Conservation (phyloP, 2,329 filamentous ascomycete genomes). For the Penicillium sp. region DNA sequence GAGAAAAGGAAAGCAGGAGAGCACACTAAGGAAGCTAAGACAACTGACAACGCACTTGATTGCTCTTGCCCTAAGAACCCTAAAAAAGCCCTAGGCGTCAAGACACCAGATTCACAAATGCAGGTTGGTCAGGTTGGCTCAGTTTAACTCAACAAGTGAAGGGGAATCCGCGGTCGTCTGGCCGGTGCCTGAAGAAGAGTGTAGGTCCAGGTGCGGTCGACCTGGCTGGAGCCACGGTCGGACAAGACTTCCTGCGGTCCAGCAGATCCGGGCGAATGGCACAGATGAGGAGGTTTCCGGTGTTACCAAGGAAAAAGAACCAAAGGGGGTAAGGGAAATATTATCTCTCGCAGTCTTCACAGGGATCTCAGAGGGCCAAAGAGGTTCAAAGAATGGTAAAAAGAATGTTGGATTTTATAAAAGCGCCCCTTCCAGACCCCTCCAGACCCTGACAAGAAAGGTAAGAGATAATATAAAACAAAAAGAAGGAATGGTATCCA, state of each 20-base stretch:
- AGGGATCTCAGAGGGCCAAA: background rate
- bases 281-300: background rate
- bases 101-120: conserved; percentile 6
- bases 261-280: conserved; percentile 28
- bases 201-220: conserved; percentile 15
- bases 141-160: background rate
- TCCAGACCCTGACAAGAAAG: background rate
- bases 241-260: conserved; percentile 29
- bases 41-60: background rate
- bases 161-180: conserved; percentile 17
- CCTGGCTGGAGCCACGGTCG: conserved; percentile 26
- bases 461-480: background rate
- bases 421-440: background rate
- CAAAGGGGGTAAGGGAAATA: background rate
- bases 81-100: conserved; percentile 13
- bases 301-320: background rate
- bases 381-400: background rate
- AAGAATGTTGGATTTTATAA: conserved; percentile 1
- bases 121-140: background rate
- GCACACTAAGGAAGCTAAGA: background rate
- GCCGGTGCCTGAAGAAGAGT: conserved; percentile 25
- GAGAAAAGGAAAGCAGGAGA: background rate
- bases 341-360: background rate
- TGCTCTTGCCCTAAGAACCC: conserved; percentile 6
- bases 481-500: conserved; percentile 7